Evolutionary conservation across 2,329 filamentous ascomycete genomes (phyloP).

Genomic region (Ophiostoma sp.): DNA sequence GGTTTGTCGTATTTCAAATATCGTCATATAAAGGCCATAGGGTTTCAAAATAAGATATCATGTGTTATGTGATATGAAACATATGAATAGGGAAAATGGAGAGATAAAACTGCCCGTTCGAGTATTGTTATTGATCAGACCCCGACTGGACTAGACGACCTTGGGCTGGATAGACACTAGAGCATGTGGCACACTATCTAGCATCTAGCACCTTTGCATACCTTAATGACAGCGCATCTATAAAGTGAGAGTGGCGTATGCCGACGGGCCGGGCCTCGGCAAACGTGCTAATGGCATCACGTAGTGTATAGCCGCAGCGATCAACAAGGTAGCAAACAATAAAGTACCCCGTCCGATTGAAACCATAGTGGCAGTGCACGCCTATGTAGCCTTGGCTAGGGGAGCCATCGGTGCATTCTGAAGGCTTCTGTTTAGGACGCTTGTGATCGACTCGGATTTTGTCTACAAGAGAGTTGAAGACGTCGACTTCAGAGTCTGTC

Average conservation of each 20-base stretch:
- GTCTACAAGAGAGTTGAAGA: constrained; percentile 54
- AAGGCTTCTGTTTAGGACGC: constrained; percentile 28
- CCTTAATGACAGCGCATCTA: constrained; percentile 74
- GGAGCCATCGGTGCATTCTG: neutral
- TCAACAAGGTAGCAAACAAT: constrained; percentile 89
- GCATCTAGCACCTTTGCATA: constrained; percentile 42
- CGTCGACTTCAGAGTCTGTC: constrained; percentile 46
- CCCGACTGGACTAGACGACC: too few species aligned
- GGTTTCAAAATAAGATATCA: too few species aligned
- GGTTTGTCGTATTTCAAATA: too few species aligned
- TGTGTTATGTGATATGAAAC: too few species aligned
- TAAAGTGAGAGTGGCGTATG: constrained; percentile 83
- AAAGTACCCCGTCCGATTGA: constrained; percentile 90
- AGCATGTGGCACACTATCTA: neutral
- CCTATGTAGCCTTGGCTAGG: constrained; percentile 49
- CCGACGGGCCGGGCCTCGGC: constrained; percentile 67
- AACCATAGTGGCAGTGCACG: constrained; percentile 93
- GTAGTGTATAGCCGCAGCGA: constrained; percentile 62
- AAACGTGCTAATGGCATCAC: constrained; percentile 76
- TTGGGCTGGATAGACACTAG: neutral
- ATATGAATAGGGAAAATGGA: too few species aligned
- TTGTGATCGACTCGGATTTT: constrained; percentile 52
- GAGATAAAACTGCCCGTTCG: too few species aligned
- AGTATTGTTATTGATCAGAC: too few species aligned
- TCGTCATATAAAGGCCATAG: too few species aligned